Evolutionary conservation across 768 basidiomycete species (phyloP).

Genomic region (Macrolepiota fuliginosa): DNA sequence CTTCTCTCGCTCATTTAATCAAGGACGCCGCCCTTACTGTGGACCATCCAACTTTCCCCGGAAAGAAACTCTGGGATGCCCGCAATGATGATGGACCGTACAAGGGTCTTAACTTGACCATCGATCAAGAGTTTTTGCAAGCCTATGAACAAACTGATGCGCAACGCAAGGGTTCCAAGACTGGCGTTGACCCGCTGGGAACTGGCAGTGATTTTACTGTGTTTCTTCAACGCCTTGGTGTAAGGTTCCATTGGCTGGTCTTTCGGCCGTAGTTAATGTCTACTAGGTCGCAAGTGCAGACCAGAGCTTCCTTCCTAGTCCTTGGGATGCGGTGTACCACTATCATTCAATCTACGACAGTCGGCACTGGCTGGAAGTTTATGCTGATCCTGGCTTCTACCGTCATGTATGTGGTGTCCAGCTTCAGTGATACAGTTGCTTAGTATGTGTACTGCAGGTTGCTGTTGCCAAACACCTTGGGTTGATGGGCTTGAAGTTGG

Average conservation of each 20-base stretch:
- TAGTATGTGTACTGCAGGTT: slow-evolving; percentile 34
- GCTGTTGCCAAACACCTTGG: slow-evolving; percentile 70
- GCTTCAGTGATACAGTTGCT: background rate
- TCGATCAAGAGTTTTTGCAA: slow-evolving; percentile 41
- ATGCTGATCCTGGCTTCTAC: slow-evolving; percentile 74
- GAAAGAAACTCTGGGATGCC: slow-evolving; percentile 80
- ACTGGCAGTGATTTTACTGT: slow-evolving; percentile 91
- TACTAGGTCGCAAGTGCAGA: slow-evolving; percentile 40
- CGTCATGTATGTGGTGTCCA: slow-evolving; percentile 51
- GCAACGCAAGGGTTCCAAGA: slow-evolving; percentile 29
- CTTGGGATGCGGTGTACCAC: slow-evolving; percentile 66
- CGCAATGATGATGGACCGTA: slow-evolving; percentile 57
- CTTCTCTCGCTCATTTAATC: slow-evolving; percentile 79
- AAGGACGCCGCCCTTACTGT: slow-evolving; percentile 65
- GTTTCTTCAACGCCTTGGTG: slow-evolving; percentile 77
- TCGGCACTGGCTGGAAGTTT: slow-evolving; percentile 68
- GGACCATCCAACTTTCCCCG: slow-evolving; percentile 65
- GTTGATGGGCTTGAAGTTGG: slow-evolving; percentile 57
- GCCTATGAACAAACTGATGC: slow-evolving; percentile 36
- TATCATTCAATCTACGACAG: slow-evolving; percentile 79
- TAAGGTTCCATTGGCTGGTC: slow-evolving; percentile 15
- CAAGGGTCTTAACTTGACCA: slow-evolving; percentile 27
- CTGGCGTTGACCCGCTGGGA: slow-evolving; percentile 61
- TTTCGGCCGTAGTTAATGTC: background rate
- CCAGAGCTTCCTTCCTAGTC: slow-evolving; percentile 38